Evolutionary conservation across 805 yeast species (phyloP).

Genomic region (Suhomyces kilbournensis): DNA sequence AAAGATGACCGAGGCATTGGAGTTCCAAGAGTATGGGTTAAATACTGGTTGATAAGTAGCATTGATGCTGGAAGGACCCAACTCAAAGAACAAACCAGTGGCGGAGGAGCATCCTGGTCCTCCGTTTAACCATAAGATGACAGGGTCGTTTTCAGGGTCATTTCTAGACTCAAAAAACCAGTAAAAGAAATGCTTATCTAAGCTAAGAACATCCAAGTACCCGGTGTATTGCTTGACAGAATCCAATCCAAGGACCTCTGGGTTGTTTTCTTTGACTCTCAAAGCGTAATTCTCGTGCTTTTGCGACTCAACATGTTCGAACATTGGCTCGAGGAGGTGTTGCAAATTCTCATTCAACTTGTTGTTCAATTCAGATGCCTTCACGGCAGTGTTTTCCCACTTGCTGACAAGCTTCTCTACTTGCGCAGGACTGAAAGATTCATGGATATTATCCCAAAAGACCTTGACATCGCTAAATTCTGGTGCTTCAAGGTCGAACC

Average conservation of each 20-base stretch:
- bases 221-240: slow-evolving; percentile 38
- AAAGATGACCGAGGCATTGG: slow-evolving; percentile 26
- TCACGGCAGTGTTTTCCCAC: slow-evolving; percentile 7
- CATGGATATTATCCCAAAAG: slow-evolving; percentile 16
- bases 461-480: not conserved
- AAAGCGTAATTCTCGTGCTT: slow-evolving; percentile 26
- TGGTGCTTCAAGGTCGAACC: not conserved
- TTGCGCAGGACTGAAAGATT: slow-evolving; percentile 7
- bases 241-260: slow-evolving; percentile 36
- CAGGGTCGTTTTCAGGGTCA: slow-evolving; percentile 31
- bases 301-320: slow-evolving; percentile 8
- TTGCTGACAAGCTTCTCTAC: slow-evolving; percentile 7
- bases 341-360: slow-evolving; percentile 7
- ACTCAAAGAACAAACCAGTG: slow-evolving; percentile 30
- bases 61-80: slow-evolving; percentile 27
- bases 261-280: slow-evolving; percentile 31
- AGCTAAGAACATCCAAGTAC: slow-evolving; percentile 33
- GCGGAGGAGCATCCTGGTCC: slow-evolving; percentile 32
- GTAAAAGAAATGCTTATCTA: slow-evolving; percentile 31
- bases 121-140: slow-evolving; percentile 32
- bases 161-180: slow-evolving; percentile 35
- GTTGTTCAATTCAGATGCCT: slow-evolving; percentile 9
- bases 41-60: slow-evolving; percentile 20
- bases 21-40: slow-evolving; percentile 30
- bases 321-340: slow-evolving; percentile 3